Percentiles rank a stretch among this genome's conserved stretches.
These are phyloP conservation scores for Acmispon strigosus DNA, from an alignment of 306 rosid genomes.

Conservation along the genomic window DNA sequence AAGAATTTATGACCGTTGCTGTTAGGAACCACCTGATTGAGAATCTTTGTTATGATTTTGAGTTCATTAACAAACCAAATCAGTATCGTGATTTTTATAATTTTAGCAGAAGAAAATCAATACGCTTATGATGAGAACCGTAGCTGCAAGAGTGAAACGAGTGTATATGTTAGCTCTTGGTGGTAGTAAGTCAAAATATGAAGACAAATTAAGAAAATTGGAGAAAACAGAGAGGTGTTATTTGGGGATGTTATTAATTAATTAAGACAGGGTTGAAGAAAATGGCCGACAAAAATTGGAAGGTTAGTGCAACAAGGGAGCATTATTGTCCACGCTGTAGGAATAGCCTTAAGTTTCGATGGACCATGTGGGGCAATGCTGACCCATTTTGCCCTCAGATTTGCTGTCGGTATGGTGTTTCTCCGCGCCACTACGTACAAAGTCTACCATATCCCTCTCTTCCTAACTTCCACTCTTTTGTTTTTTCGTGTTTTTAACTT, in stretches of 20 bases:
- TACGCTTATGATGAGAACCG: not conserved
- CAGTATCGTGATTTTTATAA: not conserved
- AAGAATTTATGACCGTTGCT: slow-evolving; percentile 8
- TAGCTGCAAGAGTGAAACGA: not conserved
- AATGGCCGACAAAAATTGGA: slow-evolving; percentile 47
- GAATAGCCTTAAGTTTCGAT: slow-evolving; percentile 14
- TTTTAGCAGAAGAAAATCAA: not conserved
- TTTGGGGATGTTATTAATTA: slow-evolving; percentile 1
- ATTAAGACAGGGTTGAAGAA: slow-evolving; percentile 10
- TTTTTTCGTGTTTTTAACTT: not conserved
- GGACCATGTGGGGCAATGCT: slow-evolving; percentile 48
- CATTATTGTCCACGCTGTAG: slow-evolving; percentile 49
- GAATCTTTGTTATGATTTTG: slow-evolving; percentile 11
- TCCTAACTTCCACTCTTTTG: not conserved
- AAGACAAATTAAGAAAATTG: not conserved
- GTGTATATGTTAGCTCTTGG: no score
- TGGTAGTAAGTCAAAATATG: no score
- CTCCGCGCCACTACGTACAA: not conserved
- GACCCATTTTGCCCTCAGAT: slow-evolving; percentile 42
- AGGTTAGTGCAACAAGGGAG: slow-evolving; percentile 29
- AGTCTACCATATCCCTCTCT: not conserved
- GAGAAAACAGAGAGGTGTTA: slow-evolving; percentile 5
- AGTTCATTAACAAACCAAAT: not conserved
- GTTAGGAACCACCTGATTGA: not conserved
- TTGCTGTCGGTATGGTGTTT: slow-evolving; percentile 57